Percentiles rank a stretch among this genome's conserved stretches.
Evolutionary conservation across 2,329 filamentous ascomycete species (phyloP).

Genomic region (Trichoderma pleuroti): DNA sequence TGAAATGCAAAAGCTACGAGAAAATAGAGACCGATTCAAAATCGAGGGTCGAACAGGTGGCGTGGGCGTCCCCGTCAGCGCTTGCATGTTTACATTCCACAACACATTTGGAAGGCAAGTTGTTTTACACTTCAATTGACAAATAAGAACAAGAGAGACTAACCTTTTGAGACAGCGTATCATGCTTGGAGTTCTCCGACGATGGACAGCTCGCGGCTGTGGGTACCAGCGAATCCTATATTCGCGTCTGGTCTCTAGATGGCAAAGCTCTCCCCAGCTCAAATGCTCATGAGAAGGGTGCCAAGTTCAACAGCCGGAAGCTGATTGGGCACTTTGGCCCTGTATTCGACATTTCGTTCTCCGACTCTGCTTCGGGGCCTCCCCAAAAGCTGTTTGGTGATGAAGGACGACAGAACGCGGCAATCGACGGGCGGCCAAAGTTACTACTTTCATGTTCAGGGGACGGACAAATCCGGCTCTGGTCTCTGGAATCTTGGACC

Average conservation of each 20-base stretch:
- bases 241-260: constrained; percentile 88
- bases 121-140: background rate
- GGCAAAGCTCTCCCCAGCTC: constrained; percentile 74
- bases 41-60: constrained; percentile 83
- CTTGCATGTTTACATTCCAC: constrained; percentile 98
- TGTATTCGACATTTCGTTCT: constrained; percentile 87
- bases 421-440: constrained; percentile 57
- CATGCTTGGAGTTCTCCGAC: constrained; percentile 93
- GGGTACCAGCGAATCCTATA: constrained; percentile 91
- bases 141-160: background rate
- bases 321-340: constrained; percentile 87
- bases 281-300: constrained; percentile 54
- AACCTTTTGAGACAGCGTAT: constrained; percentile 55
- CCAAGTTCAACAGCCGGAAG: constrained; percentile 62
- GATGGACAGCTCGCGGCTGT: constrained; percentile 83
- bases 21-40: constrained; percentile 86
- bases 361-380: constrained; percentile 60
- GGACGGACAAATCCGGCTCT: constrained; percentile 84
- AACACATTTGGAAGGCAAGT: constrained; percentile 86
- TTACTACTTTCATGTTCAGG: constrained; percentile 83
- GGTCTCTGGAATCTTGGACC: constrained; percentile 90
- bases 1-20: constrained; percentile 90
- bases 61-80: constrained; percentile 75
- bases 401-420: constrained; percentile 39
- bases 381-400: constrained; percentile 48